Percentiles rank a stretch among this genome's conserved stretches.
Conservation (phyloP, 495 filamentous ascomycete genomes). For the Lophiostoma macrostomum region DNA sequence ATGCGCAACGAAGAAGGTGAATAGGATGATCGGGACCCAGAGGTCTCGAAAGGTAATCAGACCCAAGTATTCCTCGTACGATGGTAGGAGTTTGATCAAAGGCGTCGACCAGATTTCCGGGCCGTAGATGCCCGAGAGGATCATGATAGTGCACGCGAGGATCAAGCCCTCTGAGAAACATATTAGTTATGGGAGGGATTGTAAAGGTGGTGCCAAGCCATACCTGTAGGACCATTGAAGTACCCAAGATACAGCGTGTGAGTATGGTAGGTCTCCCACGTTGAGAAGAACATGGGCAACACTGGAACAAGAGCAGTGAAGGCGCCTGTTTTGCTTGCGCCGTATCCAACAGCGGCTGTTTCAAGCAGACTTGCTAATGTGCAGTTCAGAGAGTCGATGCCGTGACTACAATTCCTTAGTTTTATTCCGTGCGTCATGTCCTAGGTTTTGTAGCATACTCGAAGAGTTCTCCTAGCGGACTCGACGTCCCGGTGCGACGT, state of each 20-base stretch:
- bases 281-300: slow-evolving; percentile 98
- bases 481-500: slow-evolving; percentile 88
- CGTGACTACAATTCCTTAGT: slow-evolving; percentile 61
- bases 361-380: slow-evolving; percentile 85
- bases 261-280: slow-evolving; percentile 98
- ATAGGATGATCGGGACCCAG: slow-evolving; percentile 76
- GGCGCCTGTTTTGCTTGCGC: slow-evolving; percentile 73
- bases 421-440: background rate
- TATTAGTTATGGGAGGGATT: slow-evolving; percentile 15
- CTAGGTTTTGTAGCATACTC: slow-evolving; percentile 55
- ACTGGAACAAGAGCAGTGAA: slow-evolving; percentile 90
- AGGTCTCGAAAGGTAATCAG: slow-evolving; percentile 67
- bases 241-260: slow-evolving; percentile 96
- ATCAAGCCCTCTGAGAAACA: slow-evolving; percentile 72
- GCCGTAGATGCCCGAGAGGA: slow-evolving; percentile 79
- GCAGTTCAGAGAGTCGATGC: slow-evolving; percentile 96
- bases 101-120: slow-evolving; percentile 81
- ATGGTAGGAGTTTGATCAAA: slow-evolving; percentile 45
- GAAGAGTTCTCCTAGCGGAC: slow-evolving; percentile 91
- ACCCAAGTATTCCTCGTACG: slow-evolving; percentile 16
- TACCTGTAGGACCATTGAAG: slow-evolving; percentile 87
- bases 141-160: slow-evolving; percentile 81
- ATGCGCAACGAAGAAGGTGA: slow-evolving; percentile 72
- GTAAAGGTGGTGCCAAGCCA: background rate
- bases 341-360: slow-evolving; percentile 86